Evolutionary conservation across 805 yeast species (phyloP), one percentile per base, ranked within the genome.

Genomic region (Ogataea methanolica): DNA sequence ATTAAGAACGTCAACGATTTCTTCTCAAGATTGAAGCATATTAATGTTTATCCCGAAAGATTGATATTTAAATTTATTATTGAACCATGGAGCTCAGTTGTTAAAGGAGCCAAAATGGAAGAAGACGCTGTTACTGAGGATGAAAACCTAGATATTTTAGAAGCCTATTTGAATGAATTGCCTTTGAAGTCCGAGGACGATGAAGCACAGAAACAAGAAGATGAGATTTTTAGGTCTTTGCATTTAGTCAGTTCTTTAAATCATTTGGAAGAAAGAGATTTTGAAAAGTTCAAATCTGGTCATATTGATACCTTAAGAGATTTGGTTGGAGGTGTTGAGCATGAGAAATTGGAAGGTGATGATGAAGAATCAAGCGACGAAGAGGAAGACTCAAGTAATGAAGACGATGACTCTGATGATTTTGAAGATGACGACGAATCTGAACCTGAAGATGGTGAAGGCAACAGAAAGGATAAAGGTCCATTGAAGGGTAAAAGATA

Each of bases 1-100:
- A 91, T 94, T 61, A 94, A 92, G 65, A 94, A 94, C 61, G 88
- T 92, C 22, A 94, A 92, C 61, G 94, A 88, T 58, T 94, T 84
- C 65, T 94, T 94, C 59, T 74, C 75, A 49, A 75, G 82, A 51
- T 78, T 76, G 58, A 82, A 84, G 63, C 83, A 83, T 35, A 88
- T 91, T 38, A 76, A 79, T 44, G 85, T 88, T 15, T 85, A 86
- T 57, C 80, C 95, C 3, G 98, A 94, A 65, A 75, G 96, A 51
- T 73, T 80, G 33, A 75, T 94, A 21, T 94, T 92, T 70, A 82
- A 81, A 60, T 88, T 86, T 61, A 80, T 90, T 23, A 85, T 80
- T 43, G 85, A 76, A 21, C 72, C 70, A 35, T 54, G 67, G 46
- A 22, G 43, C 2, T 58, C 76, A 46, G 64, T 67, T 36, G 19